These are phyloP conservation scores for Puccinia triticina DNA, from an alignment of 1,284 basidiomycete species.

Conservation along the genomic window DNA sequence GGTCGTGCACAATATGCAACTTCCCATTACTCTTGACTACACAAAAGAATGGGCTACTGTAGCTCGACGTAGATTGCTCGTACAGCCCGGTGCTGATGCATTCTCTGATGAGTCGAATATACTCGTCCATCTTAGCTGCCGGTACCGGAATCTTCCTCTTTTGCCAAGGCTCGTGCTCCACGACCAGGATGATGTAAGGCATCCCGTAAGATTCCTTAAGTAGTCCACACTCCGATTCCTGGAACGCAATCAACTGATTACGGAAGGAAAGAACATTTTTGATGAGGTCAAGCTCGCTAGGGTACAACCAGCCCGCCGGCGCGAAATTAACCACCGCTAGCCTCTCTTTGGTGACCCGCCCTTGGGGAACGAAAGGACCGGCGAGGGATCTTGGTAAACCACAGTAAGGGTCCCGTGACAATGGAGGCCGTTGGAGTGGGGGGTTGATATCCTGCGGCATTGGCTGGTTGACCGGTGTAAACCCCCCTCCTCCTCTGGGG, in stretches of 20 bases:
- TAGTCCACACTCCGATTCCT: not conserved
- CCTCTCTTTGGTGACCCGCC: not conserved
- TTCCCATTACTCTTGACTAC: not conserved
- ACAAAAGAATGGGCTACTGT: conserved; percentile 1
- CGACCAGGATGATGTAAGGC: conserved; percentile 22
- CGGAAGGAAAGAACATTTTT: not conserved
- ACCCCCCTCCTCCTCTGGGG: not conserved
- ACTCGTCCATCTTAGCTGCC: not conserved
- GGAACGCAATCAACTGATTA: not conserved
- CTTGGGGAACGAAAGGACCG: not conserved
- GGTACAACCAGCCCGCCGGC: not conserved
- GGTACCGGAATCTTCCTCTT: not conserved
- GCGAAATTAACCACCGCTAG: not conserved
- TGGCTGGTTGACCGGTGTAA: conserved; percentile 18
- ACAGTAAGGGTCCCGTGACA: conserved; percentile 13
- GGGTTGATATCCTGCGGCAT: conserved; percentile 20
- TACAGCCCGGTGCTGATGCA: conserved; percentile 2
- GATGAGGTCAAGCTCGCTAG: not conserved
- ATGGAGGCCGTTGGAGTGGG: not conserved
- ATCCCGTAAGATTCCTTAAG: conserved; percentile 2
- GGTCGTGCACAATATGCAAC: not conserved
- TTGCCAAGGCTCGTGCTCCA: not conserved
- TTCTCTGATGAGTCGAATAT: conserved; percentile 13
- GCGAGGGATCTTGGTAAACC: not conserved
- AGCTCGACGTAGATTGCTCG: conserved; percentile 17